Base-by-base conservation (phyloP, 345 rosid species). In the Cardiospermum halicacabum region DNA sequence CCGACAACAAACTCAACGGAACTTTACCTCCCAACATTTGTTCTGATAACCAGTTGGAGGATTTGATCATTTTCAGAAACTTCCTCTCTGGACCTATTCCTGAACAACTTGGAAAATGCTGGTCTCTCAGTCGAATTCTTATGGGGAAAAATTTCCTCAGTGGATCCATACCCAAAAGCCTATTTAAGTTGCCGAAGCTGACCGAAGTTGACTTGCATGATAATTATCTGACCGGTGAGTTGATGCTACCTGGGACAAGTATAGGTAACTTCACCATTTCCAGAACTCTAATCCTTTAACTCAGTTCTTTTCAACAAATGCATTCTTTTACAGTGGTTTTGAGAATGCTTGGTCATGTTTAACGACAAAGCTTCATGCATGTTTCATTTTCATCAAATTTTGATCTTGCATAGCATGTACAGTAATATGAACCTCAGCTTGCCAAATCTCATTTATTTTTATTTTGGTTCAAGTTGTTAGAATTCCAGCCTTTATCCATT, bases 81-180 rank as follows among this genome's bases (percentile, higher is more conserved):
- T 86, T 80, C 76, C 85, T 93, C 71, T 65, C 77, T 1, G 98
- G 97, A 7, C 70, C 90, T 10, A 79, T 93, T 31, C 98, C 98
- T 10, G 77, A 76, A 18, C 79, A 74, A 45, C 74, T 85, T 3
- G 97, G 98, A 13, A 68, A 77, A 51, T 93, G 98, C 76, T 78
- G 78, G 53, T 83, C 94, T 3, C 54, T 93, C 10, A 69, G 32
- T 28, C 80, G 75, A 66, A 66, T 93, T 70, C 81, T 96, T 54
- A 51, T 82, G 37, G 61, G 32, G 47, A 76, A 72, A 55, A 93
- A 93, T 72, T 60, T 57, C 6, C 81, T 93, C 18, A 70, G 73
- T 7, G 98, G 94, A 2, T 73, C 79, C 12, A 70, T 93, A 42
- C 98, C 98, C 5, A 70, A 78, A 3, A 97, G 98, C 0, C 51